Evolutionary conservation across 768 basidiomycete species (phyloP).

Genomic region (Lentinula guzmanii): DNA sequence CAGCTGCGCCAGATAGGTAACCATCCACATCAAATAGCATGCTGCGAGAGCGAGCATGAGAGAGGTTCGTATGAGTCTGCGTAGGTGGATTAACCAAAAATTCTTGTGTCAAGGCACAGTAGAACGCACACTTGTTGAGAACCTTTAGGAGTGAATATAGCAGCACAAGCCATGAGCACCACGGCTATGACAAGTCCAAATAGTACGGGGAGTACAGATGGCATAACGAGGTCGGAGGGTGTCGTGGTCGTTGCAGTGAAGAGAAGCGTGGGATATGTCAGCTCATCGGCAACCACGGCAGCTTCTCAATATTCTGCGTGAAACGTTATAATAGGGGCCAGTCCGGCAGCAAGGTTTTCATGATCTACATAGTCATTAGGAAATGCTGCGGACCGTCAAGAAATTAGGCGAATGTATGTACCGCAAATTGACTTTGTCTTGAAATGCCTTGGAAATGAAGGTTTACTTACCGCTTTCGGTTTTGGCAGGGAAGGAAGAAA

Average conservation of each 20-base stretch:
- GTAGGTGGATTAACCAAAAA: not conserved
- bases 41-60: constrained; percentile 71
- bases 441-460: too few species aligned
- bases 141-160: constrained; percentile 77
- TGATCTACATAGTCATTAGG: too few species aligned
- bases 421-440: too few species aligned
- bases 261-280: not conserved
- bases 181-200: constrained; percentile 59
- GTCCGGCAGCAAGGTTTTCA: too few species aligned
- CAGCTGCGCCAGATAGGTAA: constrained; percentile 94
- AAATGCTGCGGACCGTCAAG: too few species aligned
- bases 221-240: constrained; percentile 36
- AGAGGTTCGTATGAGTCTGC: constrained; percentile 77
- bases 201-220: constrained; percentile 63
- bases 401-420: too few species aligned
- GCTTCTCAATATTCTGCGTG: too few species aligned
- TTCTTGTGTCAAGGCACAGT: not conserved
- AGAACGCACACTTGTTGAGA: constrained; percentile 79
- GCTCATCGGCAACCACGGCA: too few species aligned
- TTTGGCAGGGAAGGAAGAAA: too few species aligned
- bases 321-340: too few species aligned
- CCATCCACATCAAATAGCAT: constrained; percentile 95
- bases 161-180: constrained; percentile 58
- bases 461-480: too few species aligned
- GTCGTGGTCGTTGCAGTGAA: not conserved